These are phyloP conservation scores for Camelina sativa DNA, from an alignment of 345 rosid species.

Conservation along the genomic window DNA sequence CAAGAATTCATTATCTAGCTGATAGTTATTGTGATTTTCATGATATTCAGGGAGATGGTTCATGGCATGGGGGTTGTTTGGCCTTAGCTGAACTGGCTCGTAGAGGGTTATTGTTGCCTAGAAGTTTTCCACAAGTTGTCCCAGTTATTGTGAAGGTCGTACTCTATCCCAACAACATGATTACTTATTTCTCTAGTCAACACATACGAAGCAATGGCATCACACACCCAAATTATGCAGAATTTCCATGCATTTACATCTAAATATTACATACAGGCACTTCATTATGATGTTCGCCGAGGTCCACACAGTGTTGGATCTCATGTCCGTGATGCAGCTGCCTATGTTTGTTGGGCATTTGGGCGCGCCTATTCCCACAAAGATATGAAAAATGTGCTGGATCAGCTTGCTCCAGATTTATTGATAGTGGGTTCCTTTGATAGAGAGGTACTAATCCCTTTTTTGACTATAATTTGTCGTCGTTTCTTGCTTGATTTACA, in stretches of 20 bases:
- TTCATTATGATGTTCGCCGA: constrained; percentile 95
- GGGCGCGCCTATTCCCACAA: constrained; percentile 88
- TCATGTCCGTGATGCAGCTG: constrained; percentile 99
- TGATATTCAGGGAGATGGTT: constrained; percentile 88
- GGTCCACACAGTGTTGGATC: constrained; percentile 99
- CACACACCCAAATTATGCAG: constrained; percentile 15
- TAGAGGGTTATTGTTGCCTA: constrained; percentile 92
- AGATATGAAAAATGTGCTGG: constrained; percentile 87
- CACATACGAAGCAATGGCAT: constrained; percentile 2
- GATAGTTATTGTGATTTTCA: constrained; percentile 34
- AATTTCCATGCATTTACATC: constrained; percentile 15
- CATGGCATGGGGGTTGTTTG: constrained; percentile 99
- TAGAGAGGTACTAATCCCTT: constrained; percentile 70
- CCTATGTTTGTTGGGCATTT: constrained; percentile 99
- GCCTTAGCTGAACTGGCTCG: constrained; percentile 94
- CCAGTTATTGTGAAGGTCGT: constrained; percentile 88
- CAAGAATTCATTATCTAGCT: constrained; percentile 16
- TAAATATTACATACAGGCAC: constrained; percentile 62
- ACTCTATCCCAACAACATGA: constrained; percentile 27
- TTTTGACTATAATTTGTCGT: constrained; percentile 27
- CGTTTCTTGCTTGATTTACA: constrained; percentile 12
- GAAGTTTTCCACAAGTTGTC: constrained; percentile 81
- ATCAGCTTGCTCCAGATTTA: constrained; percentile 87
- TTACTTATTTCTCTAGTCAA: constrained; percentile 26
- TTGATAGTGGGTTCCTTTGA: constrained; percentile 90